Conservation (phyloP, 352 stramenopile species). For the Pythium brassicae region DNA sequence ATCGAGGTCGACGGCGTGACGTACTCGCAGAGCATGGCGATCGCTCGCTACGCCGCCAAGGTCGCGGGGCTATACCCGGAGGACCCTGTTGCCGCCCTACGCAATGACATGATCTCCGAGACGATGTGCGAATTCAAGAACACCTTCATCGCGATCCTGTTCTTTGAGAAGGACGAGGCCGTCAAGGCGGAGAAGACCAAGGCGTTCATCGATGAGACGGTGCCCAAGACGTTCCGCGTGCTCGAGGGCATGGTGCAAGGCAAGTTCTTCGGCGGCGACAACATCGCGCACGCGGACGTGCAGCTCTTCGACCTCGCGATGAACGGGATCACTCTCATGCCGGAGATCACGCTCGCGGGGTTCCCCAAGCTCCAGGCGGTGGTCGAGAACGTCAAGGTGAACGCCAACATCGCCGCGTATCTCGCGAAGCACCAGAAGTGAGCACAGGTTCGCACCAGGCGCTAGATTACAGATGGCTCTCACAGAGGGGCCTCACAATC, state of each 20-base stretch:
- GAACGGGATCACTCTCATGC: conserved; percentile 32
- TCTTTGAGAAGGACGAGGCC: conserved; percentile 27
- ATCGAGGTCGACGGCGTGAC: conserved; percentile 30
- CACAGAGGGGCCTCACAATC: too few species aligned
- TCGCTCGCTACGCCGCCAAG: conserved; percentile 42
- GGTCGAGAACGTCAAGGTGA: conserved; percentile 27
- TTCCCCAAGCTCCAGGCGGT: conserved; percentile 47
- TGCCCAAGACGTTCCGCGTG: conserved; percentile 17
- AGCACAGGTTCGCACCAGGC: too few species aligned
- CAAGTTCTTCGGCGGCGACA: conserved; percentile 49
- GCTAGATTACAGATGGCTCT: too few species aligned
- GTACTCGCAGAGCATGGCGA: conserved; percentile 37
- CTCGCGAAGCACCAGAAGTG: conserved; percentile 16
- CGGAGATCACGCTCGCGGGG: conserved; percentile 25
- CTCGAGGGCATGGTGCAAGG: conserved; percentile 44
- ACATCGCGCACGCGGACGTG: conserved; percentile 34
- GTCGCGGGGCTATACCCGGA: conserved; percentile 28
- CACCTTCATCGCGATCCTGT: conserved; percentile 19
- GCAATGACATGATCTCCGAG: conserved; percentile 23
- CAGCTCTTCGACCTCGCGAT: conserved; percentile 36
- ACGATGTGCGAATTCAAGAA: conserved; percentile 11
- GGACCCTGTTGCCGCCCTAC: conserved; percentile 21
- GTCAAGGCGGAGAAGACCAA: conserved; percentile 8
- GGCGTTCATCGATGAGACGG: not conserved
- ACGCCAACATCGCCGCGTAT: conserved; percentile 39